Evolutionary conservation across 73 alveolate genomes (phyloP), one percentile per base, ranked within the genome.

Genomic region (Paramecium sexaurelia): DNA sequence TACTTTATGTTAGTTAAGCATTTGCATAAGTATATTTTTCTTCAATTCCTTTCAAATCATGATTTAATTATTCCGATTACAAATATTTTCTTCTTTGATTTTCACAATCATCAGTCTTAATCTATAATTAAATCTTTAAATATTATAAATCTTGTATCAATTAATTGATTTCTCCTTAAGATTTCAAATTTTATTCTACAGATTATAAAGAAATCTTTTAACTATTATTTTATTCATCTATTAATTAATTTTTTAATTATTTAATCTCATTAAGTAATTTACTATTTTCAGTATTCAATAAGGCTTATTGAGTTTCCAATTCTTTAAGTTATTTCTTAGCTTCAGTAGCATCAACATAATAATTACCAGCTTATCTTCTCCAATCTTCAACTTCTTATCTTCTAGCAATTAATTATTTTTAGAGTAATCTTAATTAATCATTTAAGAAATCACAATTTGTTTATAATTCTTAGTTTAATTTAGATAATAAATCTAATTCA

Each of bases 311-410:
- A 1, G 83, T 24, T 39, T 78, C 75, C 15, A 78, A 13, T 78
- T 78, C 90, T 39, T 39, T 24, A 1, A 78, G 15, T 43, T 29
- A 19, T 43, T 45, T 78, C 41, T 78, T 78, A 13, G 68, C 40
- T 45, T 78, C 90, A 19, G 71, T 43, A 40, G 71, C 68, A 41
- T 78, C 90, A 40, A 78, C 90, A 78, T 78, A 78, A 78, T 78
- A 24, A 39, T 22, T 27, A 40, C 75, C 68, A 13, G 90, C 90
- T 24, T 78, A 78, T 78, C 90, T 78, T 78, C 90, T 78, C 90
- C 90, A 78, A 43, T 78, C 90, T 78, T 78, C 90, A 39, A 78
- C 90, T 45, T 78, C 90, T 78, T 78, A 78, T 78, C 73, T 78
- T 45, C 90, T 78, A 10, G 75, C 26, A 3, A 78, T 41, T 11